Evolutionary conservation across 2,329 filamentous ascomycete species (phyloP).

Genomic region (Ophiostoma australiae): DNA sequence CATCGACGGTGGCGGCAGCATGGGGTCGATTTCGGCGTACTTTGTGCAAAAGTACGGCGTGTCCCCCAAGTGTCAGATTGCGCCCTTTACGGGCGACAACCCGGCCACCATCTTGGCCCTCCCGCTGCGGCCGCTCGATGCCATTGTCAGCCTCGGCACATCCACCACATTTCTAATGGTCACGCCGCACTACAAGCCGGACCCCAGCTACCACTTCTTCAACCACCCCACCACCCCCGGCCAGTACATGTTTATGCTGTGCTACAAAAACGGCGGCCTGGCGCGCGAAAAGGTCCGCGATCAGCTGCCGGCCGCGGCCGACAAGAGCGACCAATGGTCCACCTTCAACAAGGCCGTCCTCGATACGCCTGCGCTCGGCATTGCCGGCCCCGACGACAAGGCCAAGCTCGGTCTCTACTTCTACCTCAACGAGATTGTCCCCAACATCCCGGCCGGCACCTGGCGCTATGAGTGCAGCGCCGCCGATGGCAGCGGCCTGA

Average conservation of each 20-base stretch:
- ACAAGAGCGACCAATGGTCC: slow-evolving; percentile 61
- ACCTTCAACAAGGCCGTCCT: slow-evolving; percentile 72
- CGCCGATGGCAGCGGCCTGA: slow-evolving; percentile 50
- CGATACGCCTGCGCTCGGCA: slow-evolving; percentile 63
- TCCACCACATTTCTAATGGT: slow-evolving; percentile 98
- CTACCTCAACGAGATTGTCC: slow-evolving; percentile 89
- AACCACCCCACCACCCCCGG: slow-evolving; percentile 89
- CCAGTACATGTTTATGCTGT: slow-evolving; percentile 99
- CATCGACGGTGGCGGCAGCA: slow-evolving; percentile 70
- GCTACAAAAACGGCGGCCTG: slow-evolving; percentile 96
- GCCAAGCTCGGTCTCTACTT: slow-evolving; percentile 93
- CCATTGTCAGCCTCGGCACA: slow-evolving; percentile 90
- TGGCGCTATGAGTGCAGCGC: slow-evolving; percentile 68
- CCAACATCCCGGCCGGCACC: slow-evolving; percentile 77
- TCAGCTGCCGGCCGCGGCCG: slow-evolving; percentile 53
- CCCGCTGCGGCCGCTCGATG: slow-evolving; percentile 79
- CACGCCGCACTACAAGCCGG: slow-evolving; percentile 82
- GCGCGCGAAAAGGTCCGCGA: slow-evolving; percentile 88
- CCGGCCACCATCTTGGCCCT: slow-evolving; percentile 89
- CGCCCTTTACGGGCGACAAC: slow-evolving; percentile 93
- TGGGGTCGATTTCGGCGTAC: slow-evolving; percentile 73
- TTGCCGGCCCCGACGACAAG: slow-evolving; percentile 33
- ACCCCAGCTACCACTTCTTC: slow-evolving; percentile 94
- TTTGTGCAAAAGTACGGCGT: slow-evolving; percentile 78
- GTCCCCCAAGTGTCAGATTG: slow-evolving; percentile 65